Conservation (phyloP, 805 yeast species). For the Hanseniaspora meyeri region DNA sequence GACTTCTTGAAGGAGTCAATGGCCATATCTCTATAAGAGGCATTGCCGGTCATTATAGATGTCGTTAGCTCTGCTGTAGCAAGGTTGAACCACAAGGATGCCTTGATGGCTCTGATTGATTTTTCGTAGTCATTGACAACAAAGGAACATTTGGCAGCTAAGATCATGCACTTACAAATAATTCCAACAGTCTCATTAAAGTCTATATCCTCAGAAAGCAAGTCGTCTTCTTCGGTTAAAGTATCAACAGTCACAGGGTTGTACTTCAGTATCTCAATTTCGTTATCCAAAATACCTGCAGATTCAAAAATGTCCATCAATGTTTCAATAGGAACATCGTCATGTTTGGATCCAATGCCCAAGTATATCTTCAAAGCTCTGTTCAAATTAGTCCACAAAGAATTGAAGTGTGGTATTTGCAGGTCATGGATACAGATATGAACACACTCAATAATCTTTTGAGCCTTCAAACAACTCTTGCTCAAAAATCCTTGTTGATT, state of each 20-base stretch:
- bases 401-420: conserved; percentile 29
- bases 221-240: conserved; percentile 18
- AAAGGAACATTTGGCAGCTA: conserved; percentile 38
- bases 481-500: conserved; percentile 52
- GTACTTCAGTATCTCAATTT: conserved; percentile 19
- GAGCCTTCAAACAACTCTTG: conserved; percentile 43
- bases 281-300: conserved; percentile 18
- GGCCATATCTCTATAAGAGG: conserved; percentile 37
- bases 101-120: conserved; percentile 36
- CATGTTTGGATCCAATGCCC: conserved; percentile 41
- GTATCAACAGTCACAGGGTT: not conserved
- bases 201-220: conserved; percentile 18
- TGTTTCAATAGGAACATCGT: conserved; percentile 37
- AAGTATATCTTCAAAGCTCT: conserved; percentile 46
- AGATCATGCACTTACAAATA: conserved; percentile 32
- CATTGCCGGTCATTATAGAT: conserved; percentile 25
- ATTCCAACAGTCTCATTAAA: conserved; percentile 27
- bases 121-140: conserved; percentile 15
- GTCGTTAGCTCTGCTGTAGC: conserved; percentile 53
- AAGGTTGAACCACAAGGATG: conserved; percentile 53
- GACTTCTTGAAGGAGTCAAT: conserved; percentile 51
- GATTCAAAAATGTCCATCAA: conserved; percentile 25
- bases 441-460: conserved; percentile 33
- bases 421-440: conserved; percentile 17
- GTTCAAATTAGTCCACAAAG: conserved; percentile 55